Evolutionary conservation across 352 stramenopile genomes (phyloP).

Genomic region (Globisporangium apiculatum): DNA sequence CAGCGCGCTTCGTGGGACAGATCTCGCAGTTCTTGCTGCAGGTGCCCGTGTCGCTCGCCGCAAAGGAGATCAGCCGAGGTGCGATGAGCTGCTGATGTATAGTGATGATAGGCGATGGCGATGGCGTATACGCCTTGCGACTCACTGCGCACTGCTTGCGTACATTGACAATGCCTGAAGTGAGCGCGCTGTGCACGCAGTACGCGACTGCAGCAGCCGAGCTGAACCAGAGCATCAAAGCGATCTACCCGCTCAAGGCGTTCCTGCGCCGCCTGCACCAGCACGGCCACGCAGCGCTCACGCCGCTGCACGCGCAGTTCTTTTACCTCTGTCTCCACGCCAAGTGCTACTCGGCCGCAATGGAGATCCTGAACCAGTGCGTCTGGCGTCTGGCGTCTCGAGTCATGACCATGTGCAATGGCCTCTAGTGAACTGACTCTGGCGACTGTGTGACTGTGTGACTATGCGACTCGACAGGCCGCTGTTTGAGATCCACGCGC

Average conservation of each 20-base stretch:
- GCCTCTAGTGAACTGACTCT: too few species aligned
- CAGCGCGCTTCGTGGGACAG: conserved; percentile 30
- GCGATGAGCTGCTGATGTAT: neutral
- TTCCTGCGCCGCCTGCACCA: conserved; percentile 58
- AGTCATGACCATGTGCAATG: too few species aligned
- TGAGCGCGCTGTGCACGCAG: conserved; percentile 46
- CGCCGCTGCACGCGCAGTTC: conserved; percentile 60
- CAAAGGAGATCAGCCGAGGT: conserved; percentile 57
- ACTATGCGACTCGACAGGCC: conserved; percentile 22
- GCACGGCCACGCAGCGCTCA: conserved; percentile 48
- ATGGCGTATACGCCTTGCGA: neutral
- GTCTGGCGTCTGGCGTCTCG: conserved; percentile 4
- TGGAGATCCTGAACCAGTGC: conserved; percentile 62
- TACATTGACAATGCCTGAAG: conserved; percentile 5
- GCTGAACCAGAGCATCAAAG: conserved; percentile 46
- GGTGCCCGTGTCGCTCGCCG: conserved; percentile 33
- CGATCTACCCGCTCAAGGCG: conserved; percentile 61
- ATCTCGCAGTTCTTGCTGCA: conserved; percentile 44
- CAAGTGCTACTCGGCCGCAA: conserved; percentile 73
- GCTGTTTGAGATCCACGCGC: conserved; percentile 63
- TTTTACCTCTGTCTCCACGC: conserved; percentile 75
- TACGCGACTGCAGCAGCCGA: conserved; percentile 42
- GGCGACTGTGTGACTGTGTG: too few species aligned
- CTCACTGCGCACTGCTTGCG: neutral
- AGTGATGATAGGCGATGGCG: neutral